Conservation (phyloP, 2,329 filamentous ascomycete genomes). For the Dothistroma septosporum region DNA sequence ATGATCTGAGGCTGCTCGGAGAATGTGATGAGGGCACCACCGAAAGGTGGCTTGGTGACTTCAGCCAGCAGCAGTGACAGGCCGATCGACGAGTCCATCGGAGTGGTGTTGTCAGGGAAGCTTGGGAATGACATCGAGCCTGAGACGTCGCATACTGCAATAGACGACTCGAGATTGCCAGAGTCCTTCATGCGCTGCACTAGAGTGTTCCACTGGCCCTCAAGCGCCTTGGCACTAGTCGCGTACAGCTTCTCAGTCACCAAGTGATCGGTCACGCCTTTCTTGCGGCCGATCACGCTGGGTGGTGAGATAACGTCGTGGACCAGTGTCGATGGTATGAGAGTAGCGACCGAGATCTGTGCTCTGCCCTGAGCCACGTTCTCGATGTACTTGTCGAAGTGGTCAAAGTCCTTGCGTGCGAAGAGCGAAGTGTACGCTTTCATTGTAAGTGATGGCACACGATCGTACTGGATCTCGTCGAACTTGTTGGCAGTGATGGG, state of each 20-base stretch:
- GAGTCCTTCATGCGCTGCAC: constrained; percentile 56
- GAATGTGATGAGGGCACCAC: constrained; percentile 56
- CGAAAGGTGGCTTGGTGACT: constrained; percentile 51
- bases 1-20: constrained; percentile 40
- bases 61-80: constrained; percentile 55
- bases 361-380: constrained; percentile 48
- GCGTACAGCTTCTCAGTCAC: constrained; percentile 31
- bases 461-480: constrained; percentile 54
- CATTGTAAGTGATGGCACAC: constrained; percentile 56
- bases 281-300: background rate
- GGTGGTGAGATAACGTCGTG: constrained; percentile 4
- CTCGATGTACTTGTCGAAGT: constrained; percentile 50
- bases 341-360: constrained; percentile 53
- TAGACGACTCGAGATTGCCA: constrained; percentile 50
- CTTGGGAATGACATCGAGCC: constrained; percentile 47
- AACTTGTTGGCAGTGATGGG: constrained; percentile 47
- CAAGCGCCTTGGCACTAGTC: constrained; percentile 39
- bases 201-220: constrained; percentile 55
- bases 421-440: constrained; percentile 50
- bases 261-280: constrained; percentile 18
- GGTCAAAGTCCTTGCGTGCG: constrained; percentile 47
- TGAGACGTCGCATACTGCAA: constrained; percentile 57
- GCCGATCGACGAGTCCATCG: constrained; percentile 54
- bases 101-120: constrained; percentile 46
- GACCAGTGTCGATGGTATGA: constrained; percentile 52